Evolutionary conservation across 345 rosid species (phyloP).

Genomic region (Heritiera fomes): DNA sequence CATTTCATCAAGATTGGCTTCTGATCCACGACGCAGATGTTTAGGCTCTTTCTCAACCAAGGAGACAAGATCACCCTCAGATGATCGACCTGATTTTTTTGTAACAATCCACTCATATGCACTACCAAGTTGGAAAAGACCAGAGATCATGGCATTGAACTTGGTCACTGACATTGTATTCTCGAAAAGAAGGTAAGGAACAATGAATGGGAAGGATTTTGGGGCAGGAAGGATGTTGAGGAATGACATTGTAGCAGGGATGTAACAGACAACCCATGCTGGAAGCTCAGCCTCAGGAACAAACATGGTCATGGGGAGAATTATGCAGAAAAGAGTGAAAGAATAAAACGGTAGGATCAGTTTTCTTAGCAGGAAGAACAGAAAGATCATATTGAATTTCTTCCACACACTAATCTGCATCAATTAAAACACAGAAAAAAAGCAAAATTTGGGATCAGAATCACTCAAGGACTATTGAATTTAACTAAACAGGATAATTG

Average conservation of each 20-base stretch:
- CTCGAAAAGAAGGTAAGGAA: slow-evolving; percentile 94
- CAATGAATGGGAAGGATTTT: slow-evolving; percentile 85
- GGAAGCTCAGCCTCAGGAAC: slow-evolving; percentile 91
- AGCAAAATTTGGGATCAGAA: slow-evolving; percentile 7
- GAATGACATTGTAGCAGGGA: slow-evolving; percentile 93
- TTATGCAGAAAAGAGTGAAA: slow-evolving; percentile 91
- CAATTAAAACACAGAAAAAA: slow-evolving; percentile 7
- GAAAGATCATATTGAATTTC: slow-evolving; percentile 90
- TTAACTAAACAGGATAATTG: background rate
- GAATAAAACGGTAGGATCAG: slow-evolving; percentile 90
- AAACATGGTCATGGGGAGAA: slow-evolving; percentile 96
- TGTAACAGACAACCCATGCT: slow-evolving; percentile 92
- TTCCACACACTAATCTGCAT: slow-evolving; percentile 80
- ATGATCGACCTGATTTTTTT: slow-evolving; percentile 90
- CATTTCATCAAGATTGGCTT: slow-evolving; percentile 54
- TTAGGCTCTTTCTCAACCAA: slow-evolving; percentile 57
- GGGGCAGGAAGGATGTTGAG: slow-evolving; percentile 94
- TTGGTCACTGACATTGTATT: slow-evolving; percentile 97
- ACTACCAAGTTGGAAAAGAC: slow-evolving; percentile 92
- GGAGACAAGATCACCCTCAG: slow-evolving; percentile 80
- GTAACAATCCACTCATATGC: slow-evolving; percentile 98
- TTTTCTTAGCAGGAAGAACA: slow-evolving; percentile 83
- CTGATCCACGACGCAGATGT: slow-evolving; percentile 59
- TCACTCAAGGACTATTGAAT: background rate
- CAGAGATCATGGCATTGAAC: slow-evolving; percentile 94